phyloP scores from a whole-genome alignment of 179 eudicot genomes.

The Heliamphora pulchella region DNA sequence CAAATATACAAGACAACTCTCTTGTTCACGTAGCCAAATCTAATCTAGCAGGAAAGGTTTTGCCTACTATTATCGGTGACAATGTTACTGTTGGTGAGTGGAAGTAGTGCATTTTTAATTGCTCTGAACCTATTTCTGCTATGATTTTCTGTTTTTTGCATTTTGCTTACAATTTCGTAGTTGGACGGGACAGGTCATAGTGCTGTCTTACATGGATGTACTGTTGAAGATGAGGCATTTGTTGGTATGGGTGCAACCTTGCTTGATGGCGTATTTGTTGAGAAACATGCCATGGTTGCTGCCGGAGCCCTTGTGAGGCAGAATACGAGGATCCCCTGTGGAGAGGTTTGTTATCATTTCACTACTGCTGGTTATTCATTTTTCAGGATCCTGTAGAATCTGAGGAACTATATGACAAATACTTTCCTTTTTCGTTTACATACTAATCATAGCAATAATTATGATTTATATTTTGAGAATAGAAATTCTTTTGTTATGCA shows the following conservation, averaged over 20 bases:
- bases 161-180: slow-evolving; percentile 5
- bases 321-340: slow-evolving; percentile 72
- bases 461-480: not conserved
- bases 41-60: slow-evolving; percentile 73
- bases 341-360: slow-evolving; percentile 50
- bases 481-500: not conserved
- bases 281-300: slow-evolving; percentile 77
- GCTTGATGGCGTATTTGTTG: slow-evolving; percentile 72
- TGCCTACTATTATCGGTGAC: slow-evolving; percentile 80
- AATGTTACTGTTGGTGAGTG: slow-evolving; percentile 86
- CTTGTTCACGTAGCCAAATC: slow-evolving; percentile 93
- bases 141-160: not conserved
- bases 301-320: slow-evolving; percentile 79
- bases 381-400: not conserved
- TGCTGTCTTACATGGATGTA: slow-evolving; percentile 75
- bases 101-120: not conserved
- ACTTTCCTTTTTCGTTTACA: not conserved
- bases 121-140: not conserved
- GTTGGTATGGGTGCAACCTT: slow-evolving; percentile 75
- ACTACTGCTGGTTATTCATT: not conserved
- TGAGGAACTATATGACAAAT: not conserved
- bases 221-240: slow-evolving; percentile 76
- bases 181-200: slow-evolving; percentile 51
- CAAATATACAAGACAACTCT: slow-evolving; percentile 85
- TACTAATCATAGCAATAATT: not conserved